Conservation (phyloP, 345 rosid species). For the Euclidium syriacum region DNA sequence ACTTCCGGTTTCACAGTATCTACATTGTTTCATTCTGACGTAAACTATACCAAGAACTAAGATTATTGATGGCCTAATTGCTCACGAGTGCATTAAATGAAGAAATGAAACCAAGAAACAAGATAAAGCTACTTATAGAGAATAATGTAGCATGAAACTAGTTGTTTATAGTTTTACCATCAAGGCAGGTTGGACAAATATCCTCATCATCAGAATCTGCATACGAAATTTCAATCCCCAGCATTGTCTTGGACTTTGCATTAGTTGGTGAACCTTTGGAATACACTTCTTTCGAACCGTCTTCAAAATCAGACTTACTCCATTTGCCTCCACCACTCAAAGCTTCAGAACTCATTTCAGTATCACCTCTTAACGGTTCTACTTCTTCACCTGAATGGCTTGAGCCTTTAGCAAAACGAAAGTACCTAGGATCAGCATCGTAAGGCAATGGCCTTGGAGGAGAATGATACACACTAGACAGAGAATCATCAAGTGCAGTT, state of each 20-base stretch:
- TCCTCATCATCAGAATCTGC: slow-evolving; percentile 78
- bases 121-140: background rate
- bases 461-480: slow-evolving; percentile 73
- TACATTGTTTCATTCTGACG: background rate
- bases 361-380: slow-evolving; percentile 70
- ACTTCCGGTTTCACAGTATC: background rate
- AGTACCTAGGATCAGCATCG: slow-evolving; percentile 60
- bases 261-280: slow-evolving; percentile 46
- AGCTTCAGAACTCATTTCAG: slow-evolving; percentile 54
- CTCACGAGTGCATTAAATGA: background rate
- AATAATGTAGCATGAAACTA: background rate
- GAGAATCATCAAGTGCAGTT: slow-evolving; percentile 64
- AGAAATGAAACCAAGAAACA: background rate
- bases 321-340: slow-evolving; percentile 48
- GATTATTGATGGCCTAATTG: background rate
- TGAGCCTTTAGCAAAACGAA: slow-evolving; percentile 55
- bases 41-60: background rate
- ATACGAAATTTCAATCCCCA: slow-evolving; percentile 48
- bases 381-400: slow-evolving; percentile 74
- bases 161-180: slow-evolving; percentile 47
- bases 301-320: slow-evolving; percentile 51
- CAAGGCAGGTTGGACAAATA: slow-evolving; percentile 95
- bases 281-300: slow-evolving; percentile 50
- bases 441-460: slow-evolving; percentile 98
- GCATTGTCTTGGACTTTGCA: slow-evolving; percentile 37